Percentiles rank a stretch among this genome's conserved stretches.
Evolutionary conservation across 2,329 filamentous ascomycete genomes (phyloP).

Genomic region (Aspergillus uvarum): DNA sequence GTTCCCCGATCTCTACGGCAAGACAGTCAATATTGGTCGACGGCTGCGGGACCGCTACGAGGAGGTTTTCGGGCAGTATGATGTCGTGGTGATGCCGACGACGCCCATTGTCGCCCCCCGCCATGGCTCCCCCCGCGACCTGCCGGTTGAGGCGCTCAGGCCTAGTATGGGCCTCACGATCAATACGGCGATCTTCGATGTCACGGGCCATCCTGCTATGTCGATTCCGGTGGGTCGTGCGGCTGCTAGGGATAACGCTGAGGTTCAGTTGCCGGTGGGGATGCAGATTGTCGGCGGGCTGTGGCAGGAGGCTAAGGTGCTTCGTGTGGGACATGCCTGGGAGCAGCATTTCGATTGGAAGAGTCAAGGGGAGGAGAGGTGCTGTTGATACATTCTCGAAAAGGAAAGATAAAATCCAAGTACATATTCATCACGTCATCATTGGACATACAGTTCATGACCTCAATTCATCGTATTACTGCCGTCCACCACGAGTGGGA

Average conservation of each 20-base stretch:
- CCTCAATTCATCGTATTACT: no score
- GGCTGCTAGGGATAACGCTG: slow-evolving; percentile 22
- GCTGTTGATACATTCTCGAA: not conserved
- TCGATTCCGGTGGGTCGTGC: slow-evolving; percentile 53
- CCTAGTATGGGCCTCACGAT: slow-evolving; percentile 53
- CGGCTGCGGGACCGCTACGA: slow-evolving; percentile 42
- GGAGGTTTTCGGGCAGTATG: slow-evolving; percentile 40
- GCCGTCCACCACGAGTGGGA: no score
- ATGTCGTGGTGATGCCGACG: slow-evolving; percentile 45
- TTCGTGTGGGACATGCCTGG: slow-evolving; percentile 26
- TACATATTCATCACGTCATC: not conserved
- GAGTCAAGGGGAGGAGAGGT: slow-evolving; percentile 11
- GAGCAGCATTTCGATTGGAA: slow-evolving; percentile 28
- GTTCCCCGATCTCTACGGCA: slow-evolving; percentile 42
- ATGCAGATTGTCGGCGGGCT: slow-evolving; percentile 55
- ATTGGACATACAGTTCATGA: not conserved
- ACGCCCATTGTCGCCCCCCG: slow-evolving; percentile 29
- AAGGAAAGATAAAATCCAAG: not conserved
- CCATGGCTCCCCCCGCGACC: slow-evolving; percentile 23
- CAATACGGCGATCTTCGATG: slow-evolving; percentile 59
- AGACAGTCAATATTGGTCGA: slow-evolving; percentile 43
- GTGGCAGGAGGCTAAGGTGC: slow-evolving; percentile 30
- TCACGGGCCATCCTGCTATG: slow-evolving; percentile 58
- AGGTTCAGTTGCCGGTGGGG: slow-evolving; percentile 50
- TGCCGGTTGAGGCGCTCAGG: slow-evolving; percentile 26